These are phyloP conservation scores for Lolium perenne DNA, from an alignment of 176 grass and related monocot genomes.

Conservation along the genomic window DNA sequence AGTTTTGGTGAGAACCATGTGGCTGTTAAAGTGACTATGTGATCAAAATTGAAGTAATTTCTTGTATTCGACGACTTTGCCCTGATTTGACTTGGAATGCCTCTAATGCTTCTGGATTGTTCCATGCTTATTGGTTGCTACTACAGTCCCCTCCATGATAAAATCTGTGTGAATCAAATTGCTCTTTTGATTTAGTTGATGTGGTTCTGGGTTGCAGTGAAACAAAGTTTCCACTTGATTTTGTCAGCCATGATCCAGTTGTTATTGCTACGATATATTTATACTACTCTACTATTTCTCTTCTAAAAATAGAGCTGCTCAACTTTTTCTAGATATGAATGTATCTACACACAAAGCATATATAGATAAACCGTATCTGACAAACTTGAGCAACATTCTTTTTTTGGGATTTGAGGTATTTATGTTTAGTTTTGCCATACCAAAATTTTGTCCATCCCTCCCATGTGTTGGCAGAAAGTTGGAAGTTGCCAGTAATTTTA, in stretches of 20 bases:
- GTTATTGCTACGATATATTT: not conserved
- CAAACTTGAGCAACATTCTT: no score
- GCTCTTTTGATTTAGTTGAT: no score
- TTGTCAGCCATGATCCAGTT: not conserved
- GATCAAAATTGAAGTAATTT: conserved; percentile 18
- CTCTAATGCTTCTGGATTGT: not conserved
- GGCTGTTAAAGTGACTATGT: conserved; percentile 4
- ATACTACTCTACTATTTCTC: no score
- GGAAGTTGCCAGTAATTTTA: no score
- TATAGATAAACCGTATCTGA: no score
- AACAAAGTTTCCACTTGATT: not conserved
- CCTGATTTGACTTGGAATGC: not conserved
- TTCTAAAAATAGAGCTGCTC: no score
- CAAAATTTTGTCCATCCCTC: not conserved
- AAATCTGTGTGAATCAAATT: no score
- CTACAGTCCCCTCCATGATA: not conserved
- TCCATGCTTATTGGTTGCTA: not conserved
- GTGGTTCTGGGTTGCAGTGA: no score
- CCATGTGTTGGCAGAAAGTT: not conserved
- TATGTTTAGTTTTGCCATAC: not conserved
- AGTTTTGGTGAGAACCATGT: conserved; percentile 32
- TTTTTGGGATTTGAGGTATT: no score
- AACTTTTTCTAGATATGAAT: no score
- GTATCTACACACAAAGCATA: no score
- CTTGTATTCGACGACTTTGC: not conserved